Percentiles rank a stretch among this genome's conserved stretches.
Conservation (phyloP, 495 filamentous ascomycete species). For the Hyphodiscus hymeniophilus region DNA sequence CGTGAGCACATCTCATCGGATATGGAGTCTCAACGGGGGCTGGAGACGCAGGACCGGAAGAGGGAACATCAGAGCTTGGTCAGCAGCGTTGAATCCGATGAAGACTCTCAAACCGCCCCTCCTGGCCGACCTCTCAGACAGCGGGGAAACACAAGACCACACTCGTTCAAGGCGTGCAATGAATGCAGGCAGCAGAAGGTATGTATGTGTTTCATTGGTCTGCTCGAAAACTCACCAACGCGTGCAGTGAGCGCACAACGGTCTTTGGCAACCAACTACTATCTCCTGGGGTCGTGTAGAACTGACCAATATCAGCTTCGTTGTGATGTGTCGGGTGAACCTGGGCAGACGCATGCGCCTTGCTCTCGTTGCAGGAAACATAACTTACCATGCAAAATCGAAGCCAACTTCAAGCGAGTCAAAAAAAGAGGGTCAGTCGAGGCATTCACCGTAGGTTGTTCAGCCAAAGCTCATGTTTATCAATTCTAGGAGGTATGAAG, state of each 20-base stretch:
- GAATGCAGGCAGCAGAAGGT: conserved; percentile 92
- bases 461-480: background rate
- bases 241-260: too few relatives aligned
- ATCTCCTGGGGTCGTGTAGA: too few relatives aligned
- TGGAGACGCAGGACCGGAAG: too few relatives aligned
- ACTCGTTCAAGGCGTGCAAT: conserved; percentile 54
- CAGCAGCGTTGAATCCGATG: too few relatives aligned
- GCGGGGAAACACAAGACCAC: background rate
- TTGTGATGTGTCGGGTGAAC: conserved; percentile 80
- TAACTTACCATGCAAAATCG: conserved; percentile 77
- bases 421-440: conserved; percentile 76
- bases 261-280: too few relatives aligned
- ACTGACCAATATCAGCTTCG: conserved; percentile 48
- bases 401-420: conserved; percentile 82
- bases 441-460: conserved; percentile 77
- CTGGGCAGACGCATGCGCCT: conserved; percentile 53
- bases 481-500: conserved; percentile 16
- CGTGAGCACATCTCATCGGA: too few relatives aligned
- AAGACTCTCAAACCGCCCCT: too few relatives aligned
- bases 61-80: too few relatives aligned
- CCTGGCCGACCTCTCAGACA: too few relatives aligned
- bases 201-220: conserved; percentile 36
- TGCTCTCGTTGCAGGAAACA: conserved; percentile 77
- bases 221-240: conserved; percentile 64
- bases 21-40: too few relatives aligned